Evolutionary conservation across 495 filamentous ascomycete species (phyloP).

Genomic region (Hypoxylon cercidicola): DNA sequence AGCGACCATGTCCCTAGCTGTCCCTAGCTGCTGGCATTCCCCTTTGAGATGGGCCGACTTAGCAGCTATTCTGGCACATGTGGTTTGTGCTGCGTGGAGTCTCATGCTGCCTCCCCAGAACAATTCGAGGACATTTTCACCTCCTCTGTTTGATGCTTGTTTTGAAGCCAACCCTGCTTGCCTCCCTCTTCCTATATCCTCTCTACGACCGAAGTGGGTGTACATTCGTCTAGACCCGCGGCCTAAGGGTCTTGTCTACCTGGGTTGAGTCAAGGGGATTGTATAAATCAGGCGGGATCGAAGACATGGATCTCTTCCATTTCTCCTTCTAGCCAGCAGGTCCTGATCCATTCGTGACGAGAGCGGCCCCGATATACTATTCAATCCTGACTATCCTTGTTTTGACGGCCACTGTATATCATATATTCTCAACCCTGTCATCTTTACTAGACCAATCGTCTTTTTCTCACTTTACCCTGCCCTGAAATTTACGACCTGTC

Average conservation of each 20-base stretch:
- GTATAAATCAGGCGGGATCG: constrained; percentile 42
- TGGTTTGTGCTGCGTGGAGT: constrained; percentile 39
- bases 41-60: constrained; percentile 33
- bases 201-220: constrained; percentile 20
- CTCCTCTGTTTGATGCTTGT: constrained; percentile 60
- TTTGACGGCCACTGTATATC: constrained; percentile 11
- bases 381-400: constrained; percentile 26
- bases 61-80: constrained; percentile 30
- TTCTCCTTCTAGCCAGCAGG: constrained; percentile 27
- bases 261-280: constrained; percentile 18
- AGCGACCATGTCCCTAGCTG: constrained; percentile 12
- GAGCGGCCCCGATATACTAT: constrained; percentile 17
- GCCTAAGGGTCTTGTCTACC: constrained; percentile 1
- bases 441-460: constrained; percentile 9
- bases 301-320: constrained; percentile 34
- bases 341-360: constrained; percentile 27
- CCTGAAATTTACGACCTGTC: constrained; percentile 12
- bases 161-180: constrained; percentile 54
- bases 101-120: constrained; percentile 37
- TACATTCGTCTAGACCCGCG: constrained; percentile 12
- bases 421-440: constrained; percentile 25
- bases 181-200: constrained; percentile 45
- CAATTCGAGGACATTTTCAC: constrained; percentile 42
- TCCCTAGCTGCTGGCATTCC: constrained; percentile 16
- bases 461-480: constrained; percentile 15